These are phyloP conservation scores for Fusarium vanettenii DNA, from an alignment of 2,329 filamentous ascomycete genomes.

Conservation along the genomic window DNA sequence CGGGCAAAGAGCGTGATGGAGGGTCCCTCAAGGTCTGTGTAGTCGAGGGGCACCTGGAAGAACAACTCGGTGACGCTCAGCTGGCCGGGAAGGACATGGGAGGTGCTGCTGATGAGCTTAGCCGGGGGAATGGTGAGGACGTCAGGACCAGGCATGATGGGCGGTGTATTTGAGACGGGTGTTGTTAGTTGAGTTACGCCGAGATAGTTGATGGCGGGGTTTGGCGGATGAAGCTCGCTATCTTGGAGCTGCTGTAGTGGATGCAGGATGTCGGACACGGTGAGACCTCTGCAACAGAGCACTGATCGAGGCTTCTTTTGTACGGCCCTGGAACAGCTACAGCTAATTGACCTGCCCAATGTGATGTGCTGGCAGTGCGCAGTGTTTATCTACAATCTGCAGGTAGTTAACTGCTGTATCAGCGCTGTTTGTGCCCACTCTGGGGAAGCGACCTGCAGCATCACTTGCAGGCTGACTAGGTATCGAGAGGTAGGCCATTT, in stretches of 20 bases:
- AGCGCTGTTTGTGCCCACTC: background rate
- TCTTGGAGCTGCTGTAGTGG: background rate
- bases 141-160: constrained; percentile 23
- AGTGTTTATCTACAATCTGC: background rate
- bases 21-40: constrained; percentile 69
- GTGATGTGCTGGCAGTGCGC: background rate
- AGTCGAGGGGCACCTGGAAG: constrained; percentile 88
- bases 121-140: constrained; percentile 50
- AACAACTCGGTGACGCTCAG: constrained; percentile 83
- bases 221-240: background rate
- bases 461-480: background rate
- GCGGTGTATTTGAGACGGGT: background rate
- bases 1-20: constrained; percentile 83
- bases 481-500: background rate
- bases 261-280: background rate
- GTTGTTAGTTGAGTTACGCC: background rate
- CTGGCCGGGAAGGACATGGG: constrained; percentile 67
- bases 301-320: background rate
- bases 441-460: background rate
- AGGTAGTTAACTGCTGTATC: background rate
- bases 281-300: background rate
- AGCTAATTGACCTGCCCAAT: background rate
- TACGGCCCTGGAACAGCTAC: background rate
- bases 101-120: constrained; percentile 54
- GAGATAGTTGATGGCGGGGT: constrained; percentile 29